phyloP scores from a whole-genome alignment of 2,329 filamentous ascomycete genomes.

The Chaetomiaceae sp. region DNA sequence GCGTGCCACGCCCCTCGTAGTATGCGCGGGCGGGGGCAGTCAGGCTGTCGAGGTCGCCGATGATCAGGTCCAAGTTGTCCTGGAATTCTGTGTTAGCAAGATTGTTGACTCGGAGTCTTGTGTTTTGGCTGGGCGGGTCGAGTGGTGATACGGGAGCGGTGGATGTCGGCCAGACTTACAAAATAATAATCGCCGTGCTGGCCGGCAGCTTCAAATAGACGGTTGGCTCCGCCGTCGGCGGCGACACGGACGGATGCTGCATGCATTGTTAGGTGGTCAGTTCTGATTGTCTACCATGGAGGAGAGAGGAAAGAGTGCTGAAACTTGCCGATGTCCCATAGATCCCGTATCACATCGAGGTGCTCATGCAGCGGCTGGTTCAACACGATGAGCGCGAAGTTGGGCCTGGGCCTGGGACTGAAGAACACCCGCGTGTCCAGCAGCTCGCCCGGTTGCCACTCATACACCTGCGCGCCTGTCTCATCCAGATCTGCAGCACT shows the following conservation, averaged over 20 bases:
- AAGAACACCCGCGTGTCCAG: no score
- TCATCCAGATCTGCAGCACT: not conserved
- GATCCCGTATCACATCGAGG: constrained; percentile 40
- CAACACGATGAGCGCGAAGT: constrained; percentile 45
- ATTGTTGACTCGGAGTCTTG: no score
- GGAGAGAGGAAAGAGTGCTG: not conserved
- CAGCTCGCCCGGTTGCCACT: constrained; percentile 18
- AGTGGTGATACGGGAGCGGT: not conserved
- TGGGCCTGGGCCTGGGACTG: no score
- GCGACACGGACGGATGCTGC: constrained; percentile 64
- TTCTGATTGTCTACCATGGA: no score
- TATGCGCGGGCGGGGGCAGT: constrained; percentile 54
- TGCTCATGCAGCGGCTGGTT: constrained; percentile 44
- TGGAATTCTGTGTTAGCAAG: constrained; percentile 21
- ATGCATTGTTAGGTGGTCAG: not conserved
- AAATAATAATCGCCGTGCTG: constrained; percentile 24
- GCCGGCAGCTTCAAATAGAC: constrained; percentile 45
- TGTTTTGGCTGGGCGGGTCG: not conserved
- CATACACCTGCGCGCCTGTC: not conserved
- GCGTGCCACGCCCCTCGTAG: constrained; percentile 52
- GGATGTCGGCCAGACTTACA: constrained; percentile 33
- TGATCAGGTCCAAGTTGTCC: constrained; percentile 63
- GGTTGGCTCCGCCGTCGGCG: constrained; percentile 87
- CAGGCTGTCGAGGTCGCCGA: constrained; percentile 89
- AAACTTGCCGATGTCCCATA: constrained; percentile 44